A percentile compares a stretch with the other conserved stretches of the same genome.
phyloP scores from a whole-genome alignment of 139 green algal species.

The Micractinium conductrix region DNA sequence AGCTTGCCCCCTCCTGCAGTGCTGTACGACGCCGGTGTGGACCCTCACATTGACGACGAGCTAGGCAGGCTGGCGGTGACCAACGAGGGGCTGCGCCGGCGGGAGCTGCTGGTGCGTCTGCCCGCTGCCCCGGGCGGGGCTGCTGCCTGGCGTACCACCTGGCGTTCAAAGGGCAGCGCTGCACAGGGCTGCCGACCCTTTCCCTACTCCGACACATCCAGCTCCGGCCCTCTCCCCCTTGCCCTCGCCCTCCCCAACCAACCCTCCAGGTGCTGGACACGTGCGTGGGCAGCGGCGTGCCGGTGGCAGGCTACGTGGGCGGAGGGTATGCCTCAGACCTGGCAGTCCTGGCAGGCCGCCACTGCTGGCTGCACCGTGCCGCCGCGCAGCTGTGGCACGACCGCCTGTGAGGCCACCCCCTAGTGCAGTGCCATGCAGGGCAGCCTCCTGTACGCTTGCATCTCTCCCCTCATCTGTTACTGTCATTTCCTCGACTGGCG shows the following conservation, averaged over 20 bases:
- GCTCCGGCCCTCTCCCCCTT: too few relatives aligned
- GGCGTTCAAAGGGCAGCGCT: neutral
- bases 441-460: too few relatives aligned
- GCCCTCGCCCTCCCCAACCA: too few relatives aligned
- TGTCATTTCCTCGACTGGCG: too few relatives aligned
- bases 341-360: conserved; percentile 67
- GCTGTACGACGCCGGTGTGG: conserved; percentile 90
- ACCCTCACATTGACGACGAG: conserved; percentile 74
- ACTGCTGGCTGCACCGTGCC: conserved; percentile 72
- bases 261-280: conserved; percentile 73
- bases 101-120: conserved; percentile 71
- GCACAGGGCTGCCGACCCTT: too few relatives aligned
- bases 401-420: neutral
- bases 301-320: conserved; percentile 78
- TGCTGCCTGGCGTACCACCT: neutral
- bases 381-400: conserved; percentile 70
- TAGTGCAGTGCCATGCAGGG: too few relatives aligned
- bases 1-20: conserved; percentile 41
- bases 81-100: conserved; percentile 70
- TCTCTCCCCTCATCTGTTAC: too few relatives aligned
- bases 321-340: conserved; percentile 79
- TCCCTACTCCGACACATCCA: too few relatives aligned
- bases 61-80: conserved; percentile 77
- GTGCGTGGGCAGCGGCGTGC: conserved; percentile 67
- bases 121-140: neutral